Base-by-base conservation (phyloP, 1,139 yeast species). In the Yarrowia galli region DNA sequence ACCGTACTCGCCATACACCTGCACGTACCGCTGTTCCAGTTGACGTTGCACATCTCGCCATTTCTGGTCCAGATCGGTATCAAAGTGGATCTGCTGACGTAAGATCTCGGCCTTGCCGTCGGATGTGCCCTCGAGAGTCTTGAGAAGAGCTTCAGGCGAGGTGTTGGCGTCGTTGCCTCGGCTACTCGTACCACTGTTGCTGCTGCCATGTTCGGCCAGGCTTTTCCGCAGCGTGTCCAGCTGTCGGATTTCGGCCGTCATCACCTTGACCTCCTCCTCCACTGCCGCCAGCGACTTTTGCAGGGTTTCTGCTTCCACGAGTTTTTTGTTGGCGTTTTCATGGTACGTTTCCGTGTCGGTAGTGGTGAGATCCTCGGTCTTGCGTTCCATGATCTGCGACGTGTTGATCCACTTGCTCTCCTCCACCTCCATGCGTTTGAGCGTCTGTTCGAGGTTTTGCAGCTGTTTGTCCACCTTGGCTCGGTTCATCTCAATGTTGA, bases 271-370 rank as follows among this genome's bases (percentile, higher is more conserved):
- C 20, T 69, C 69, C 22, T 72, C 71, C 64, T 71, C 72, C 2
- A 73, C 67, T 38, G 71, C 72, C 15, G 69, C 69, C 16, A 72
- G 54, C 5, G 74, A 58, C 53, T 70, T 72, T 5, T 71, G 70
- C 13, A 74, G 71, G 2, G 70, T 69, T 13, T 74, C 74, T 8
- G 72, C 71, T 13, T 71, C 69, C 4, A 70, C 69, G 15, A 76
- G 72, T 36, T 73, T 72, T 70, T 79, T 82, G 42, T 80, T 71
- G 20, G 79, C 79, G 7, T 83, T 83, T 66, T 84, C 86, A 2
- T 79, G 70, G 18, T 74, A 74, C 9, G 75, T 20, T 6, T 58
- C 51, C 1, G 51, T 43, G 75, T 22, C 78, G 69, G 67, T 75
- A 77, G n/a, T 72, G 67, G 67, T 71, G 74, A 45, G 69, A 60